These are phyloP conservation scores for Kitagawia praeruptora DNA, from an alignment of 129 eudicot species.

Conservation along the genomic window DNA sequence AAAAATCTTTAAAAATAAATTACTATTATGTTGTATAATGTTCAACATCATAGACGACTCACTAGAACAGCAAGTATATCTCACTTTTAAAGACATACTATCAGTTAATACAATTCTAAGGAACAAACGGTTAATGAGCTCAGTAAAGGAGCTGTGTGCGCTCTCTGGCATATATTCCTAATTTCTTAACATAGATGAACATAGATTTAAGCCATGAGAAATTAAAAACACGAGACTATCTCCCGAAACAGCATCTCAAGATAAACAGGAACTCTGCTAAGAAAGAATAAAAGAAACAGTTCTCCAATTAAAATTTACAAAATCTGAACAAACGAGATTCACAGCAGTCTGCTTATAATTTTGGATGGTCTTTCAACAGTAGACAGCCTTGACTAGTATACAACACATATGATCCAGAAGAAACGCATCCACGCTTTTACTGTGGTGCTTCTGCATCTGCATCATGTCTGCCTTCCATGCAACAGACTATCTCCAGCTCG, in stretches of 20 bases:
- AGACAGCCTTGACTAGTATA: background rate
- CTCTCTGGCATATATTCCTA: background rate
- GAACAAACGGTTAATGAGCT: too few relatives aligned
- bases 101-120: too few relatives aligned
- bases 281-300: background rate
- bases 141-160: too few relatives aligned
- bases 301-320: background rate
- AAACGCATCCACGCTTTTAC: background rate
- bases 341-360: background rate
- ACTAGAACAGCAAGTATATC: too few relatives aligned
- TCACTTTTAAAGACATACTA: too few relatives aligned
- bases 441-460: slow-evolving; percentile 29
- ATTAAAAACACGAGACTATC: background rate
- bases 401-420: background rate
- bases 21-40: too few relatives aligned
- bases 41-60: too few relatives aligned
- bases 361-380: background rate
- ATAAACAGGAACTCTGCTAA: background rate
- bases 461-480: slow-evolving; percentile 19
- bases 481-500: slow-evolving; percentile 23
- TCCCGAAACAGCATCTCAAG: background rate
- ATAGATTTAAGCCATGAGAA: background rate
- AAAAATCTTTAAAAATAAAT: too few relatives aligned
- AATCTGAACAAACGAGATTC: background rate
- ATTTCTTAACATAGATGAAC: background rate